These are phyloP conservation scores for Penicillium dipodomyicola DNA, from an alignment of 495 filamentous ascomycete species.

Conservation along the genomic window DNA sequence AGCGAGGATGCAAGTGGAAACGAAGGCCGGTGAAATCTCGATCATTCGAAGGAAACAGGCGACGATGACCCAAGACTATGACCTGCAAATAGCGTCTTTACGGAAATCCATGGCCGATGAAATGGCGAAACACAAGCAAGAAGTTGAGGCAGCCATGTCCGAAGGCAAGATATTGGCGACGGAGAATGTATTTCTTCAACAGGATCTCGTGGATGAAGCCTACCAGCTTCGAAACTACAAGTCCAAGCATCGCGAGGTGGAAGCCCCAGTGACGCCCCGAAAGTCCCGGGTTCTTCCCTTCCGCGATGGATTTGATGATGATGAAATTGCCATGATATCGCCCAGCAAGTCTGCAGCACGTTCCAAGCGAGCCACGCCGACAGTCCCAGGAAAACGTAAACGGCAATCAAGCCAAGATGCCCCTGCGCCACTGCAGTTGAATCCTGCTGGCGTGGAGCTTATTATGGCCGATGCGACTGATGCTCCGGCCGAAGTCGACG, in stretches of 20 bases:
- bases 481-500: conserved; percentile 23
- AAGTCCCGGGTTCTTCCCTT: conserved; percentile 54
- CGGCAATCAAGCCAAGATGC: conserved; percentile 54
- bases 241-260: conserved; percentile 41
- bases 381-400: conserved; percentile 61
- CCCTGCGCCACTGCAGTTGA: conserved; percentile 53
- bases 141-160: conserved; percentile 54
- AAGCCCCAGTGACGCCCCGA: conserved; percentile 54
- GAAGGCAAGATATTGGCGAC: conserved; percentile 61
- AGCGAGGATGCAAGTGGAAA: conserved; percentile 48
- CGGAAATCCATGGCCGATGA: conserved; percentile 56
- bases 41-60: conserved; percentile 64
- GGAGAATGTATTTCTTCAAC: conserved; percentile 62
- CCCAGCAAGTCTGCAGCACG: conserved; percentile 52
- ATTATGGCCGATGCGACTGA: conserved; percentile 28
- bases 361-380: conserved; percentile 57
- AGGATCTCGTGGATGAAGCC: conserved; percentile 60
- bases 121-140: conserved; percentile 51
- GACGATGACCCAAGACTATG: conserved; percentile 54
- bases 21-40: conserved; percentile 64
- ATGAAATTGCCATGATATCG: conserved; percentile 60
- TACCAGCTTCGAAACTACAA: conserved; percentile 49
- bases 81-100: conserved; percentile 50
- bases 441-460: conserved; percentile 33
- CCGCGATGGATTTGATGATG: conserved; percentile 72